Base-by-base conservation (phyloP, 1,139 yeast genomes). In the Protomyces inundatus region DNA sequence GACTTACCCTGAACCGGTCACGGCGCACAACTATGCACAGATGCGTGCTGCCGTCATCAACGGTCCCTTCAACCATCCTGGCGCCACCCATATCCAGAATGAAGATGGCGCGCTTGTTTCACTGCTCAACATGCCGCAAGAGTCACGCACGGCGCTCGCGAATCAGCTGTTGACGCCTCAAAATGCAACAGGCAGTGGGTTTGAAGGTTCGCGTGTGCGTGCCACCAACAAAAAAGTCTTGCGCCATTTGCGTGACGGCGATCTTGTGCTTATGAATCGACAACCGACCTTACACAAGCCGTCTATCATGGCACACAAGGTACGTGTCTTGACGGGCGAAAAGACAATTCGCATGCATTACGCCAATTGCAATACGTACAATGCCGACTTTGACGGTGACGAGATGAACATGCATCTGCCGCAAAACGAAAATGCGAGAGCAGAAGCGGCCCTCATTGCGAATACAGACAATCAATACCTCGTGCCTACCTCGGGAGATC, bases 351-450 rank as follows among this genome's bases (percentile, higher is more conserved):
- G 99, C 75, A 81, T 95, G 76, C 99, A 95, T 77, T 95, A 95
- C 76, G 98, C 99, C 70, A 95, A 95, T 76, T 95, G 98, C 56
- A 98, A 98, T 79, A 97, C 98, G 62, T 90, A 90, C 77, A 95
- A 93, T 76, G 98, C 98, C 52, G 99, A 95, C 83, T 95, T 95
- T 73, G 99, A 95, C 79, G 99, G 99, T 80, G 99, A 95, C 78
- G 99, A 95, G 80, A 95, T 95, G 99, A 95, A 95, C 75, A 88
- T 95, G 97, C 99, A 95, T 79, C 93, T 95, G 81, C 99, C 99
- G 37, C 99, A 95, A 79, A 91, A 89, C 76, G 98, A 93, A 79
- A 90, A 90, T 71, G 98, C 98, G 12, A 86, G 93, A 73, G 95
- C 98, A 36, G 99, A 95, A 79, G 98, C 98, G 3, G 81, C 90